Conservation (phyloP, 768 basidiomycete species). For the Pulveroboletus ravenelii region DNA sequence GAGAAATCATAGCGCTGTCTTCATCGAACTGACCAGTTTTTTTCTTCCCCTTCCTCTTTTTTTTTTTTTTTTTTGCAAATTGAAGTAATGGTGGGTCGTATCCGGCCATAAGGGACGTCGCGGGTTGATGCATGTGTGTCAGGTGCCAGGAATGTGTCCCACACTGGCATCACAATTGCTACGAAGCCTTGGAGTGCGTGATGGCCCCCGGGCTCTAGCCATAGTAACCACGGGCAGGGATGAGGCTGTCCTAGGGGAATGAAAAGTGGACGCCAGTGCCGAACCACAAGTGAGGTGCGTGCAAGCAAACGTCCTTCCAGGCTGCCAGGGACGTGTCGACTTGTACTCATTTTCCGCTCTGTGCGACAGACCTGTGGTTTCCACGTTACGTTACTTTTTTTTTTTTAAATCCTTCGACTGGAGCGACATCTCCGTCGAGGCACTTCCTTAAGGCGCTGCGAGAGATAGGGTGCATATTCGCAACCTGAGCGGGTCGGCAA, state of each 20-base stretch:
- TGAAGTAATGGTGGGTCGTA: constrained; percentile 1
- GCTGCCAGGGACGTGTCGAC: constrained; percentile 9
- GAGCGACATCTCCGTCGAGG: constrained; percentile 13
- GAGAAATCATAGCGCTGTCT: constrained; percentile 5
- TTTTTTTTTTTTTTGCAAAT: constrained; percentile 1
- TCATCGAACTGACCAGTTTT: constrained; percentile 3
- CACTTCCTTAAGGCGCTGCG: constrained; percentile 12
- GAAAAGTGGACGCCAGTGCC: constrained; percentile 11
- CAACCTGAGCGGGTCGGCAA: constrained; percentile 11
- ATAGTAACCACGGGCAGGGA: neutral
- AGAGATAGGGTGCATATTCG: constrained; percentile 18
- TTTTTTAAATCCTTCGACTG: constrained; percentile 7
- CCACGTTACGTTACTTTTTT: constrained; percentile 25
- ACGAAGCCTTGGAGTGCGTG: constrained; percentile 7
- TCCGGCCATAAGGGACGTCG: constrained; percentile 7
- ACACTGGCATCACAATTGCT: constrained; percentile 8
- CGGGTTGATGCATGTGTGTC: constrained; percentile 20
- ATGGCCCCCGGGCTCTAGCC: constrained; percentile 1
- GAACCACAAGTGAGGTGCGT: constrained; percentile 19
- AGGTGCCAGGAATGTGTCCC: constrained; percentile 7
- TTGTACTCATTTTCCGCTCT: constrained; percentile 18
- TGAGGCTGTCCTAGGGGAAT: constrained; percentile 25
- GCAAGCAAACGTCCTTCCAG: constrained; percentile 10
- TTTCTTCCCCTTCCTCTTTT: neutral
- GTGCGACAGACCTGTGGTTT: constrained; percentile 11